A percentile compares a stretch with the other conserved stretches of the same genome.
These are phyloP conservation scores for Brassica hybrid DNA, from an alignment of 441 rosid genomes.

Conservation along the genomic window DNA sequence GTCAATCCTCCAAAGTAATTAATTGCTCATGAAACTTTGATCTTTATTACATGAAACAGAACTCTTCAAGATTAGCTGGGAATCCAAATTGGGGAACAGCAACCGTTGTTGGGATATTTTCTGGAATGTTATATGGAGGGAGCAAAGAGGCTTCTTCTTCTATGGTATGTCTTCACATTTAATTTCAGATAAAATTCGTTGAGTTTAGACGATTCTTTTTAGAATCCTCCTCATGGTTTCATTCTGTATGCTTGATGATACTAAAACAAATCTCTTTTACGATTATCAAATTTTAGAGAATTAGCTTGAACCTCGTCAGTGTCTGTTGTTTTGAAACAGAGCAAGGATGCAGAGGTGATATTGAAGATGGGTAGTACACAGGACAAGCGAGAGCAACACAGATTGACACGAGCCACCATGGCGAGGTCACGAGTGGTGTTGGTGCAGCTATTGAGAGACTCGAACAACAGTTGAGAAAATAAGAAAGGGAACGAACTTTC, in stretches of 20 bases:
- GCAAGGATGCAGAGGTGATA: conserved; percentile 97
- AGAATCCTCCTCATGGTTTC: no score
- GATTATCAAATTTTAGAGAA: no score
- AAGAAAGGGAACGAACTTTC: conserved; percentile 17
- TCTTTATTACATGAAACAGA: conserved; percentile 47
- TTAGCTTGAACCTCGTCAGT: neutral
- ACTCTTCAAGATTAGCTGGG: conserved; percentile 60
- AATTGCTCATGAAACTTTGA: no score
- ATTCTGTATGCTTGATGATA: no score
- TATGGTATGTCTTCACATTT: conserved; percentile 56
- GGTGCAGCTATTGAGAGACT: conserved; percentile 85
- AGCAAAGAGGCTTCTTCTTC: conserved; percentile 96
- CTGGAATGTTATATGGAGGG: conserved; percentile 90
- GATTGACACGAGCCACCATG: conserved; percentile 47
- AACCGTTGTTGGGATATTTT: conserved; percentile 78
- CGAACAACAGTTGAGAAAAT: conserved; percentile 63
- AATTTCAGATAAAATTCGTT: no score
- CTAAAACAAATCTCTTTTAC: no score
- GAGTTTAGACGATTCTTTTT: no score
- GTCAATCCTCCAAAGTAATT: no score
- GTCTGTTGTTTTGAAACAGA: conserved; percentile 49
- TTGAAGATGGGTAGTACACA: conserved; percentile 95
- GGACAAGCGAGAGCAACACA: conserved; percentile 85
- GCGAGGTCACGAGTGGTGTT: conserved; percentile 62
- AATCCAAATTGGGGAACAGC: conserved; percentile 90